Base-by-base conservation (phyloP, 495 filamentous ascomycete species). In the Penicillium maclennaniae region DNA sequence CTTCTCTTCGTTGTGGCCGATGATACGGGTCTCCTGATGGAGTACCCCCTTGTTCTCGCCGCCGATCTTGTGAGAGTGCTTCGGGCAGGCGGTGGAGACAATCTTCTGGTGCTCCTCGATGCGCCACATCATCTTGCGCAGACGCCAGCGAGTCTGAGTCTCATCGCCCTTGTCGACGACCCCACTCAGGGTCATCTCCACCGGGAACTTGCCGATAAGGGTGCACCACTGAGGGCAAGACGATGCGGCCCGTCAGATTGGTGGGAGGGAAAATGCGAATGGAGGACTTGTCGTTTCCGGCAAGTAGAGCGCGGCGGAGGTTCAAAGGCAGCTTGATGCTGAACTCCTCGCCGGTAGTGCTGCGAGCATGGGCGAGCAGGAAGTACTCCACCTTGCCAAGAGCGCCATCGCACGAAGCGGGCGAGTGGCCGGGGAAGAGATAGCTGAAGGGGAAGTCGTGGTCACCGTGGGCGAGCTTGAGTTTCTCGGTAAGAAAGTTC, bases 231-330 rank as follows among this genome's bases (percentile, higher is more conserved):
- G 87, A 80, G 9, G 90, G 85, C 34, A 93, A 84, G 47, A 88
- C 80, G 58, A 93, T 83, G 59, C 82, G 83, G 37, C 89, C 88
- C 44, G 87, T 89, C 52, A 99, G 83, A 65, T 91, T 92, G 51
- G 93, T 99, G 0, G 93, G 93, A 31, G 93, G 93, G 72, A 99
- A 99, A 55, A 97, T 86, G 59, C 93, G 91, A 44, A 95, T 82
- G 16, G 87, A 91, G 51, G 76, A 73, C 62, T 83, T 83, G 56
- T 87, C 83, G 65, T 88, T 84, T 50, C 87, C 84, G 3, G 91
- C 90, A 4, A 77, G 66, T 19, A 97, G 78, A 17, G 91, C 86
- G 43, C 93, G 90, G 67, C 84, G 82, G 55, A 96, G 76, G 40
- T 84, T 76, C 43, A 96, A 70, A 4, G 77, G 73, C 51, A 83